Evolutionary conservation across 2,329 filamentous ascomycete species (phyloP).

Genomic region (Drechmeria coniospora): DNA sequence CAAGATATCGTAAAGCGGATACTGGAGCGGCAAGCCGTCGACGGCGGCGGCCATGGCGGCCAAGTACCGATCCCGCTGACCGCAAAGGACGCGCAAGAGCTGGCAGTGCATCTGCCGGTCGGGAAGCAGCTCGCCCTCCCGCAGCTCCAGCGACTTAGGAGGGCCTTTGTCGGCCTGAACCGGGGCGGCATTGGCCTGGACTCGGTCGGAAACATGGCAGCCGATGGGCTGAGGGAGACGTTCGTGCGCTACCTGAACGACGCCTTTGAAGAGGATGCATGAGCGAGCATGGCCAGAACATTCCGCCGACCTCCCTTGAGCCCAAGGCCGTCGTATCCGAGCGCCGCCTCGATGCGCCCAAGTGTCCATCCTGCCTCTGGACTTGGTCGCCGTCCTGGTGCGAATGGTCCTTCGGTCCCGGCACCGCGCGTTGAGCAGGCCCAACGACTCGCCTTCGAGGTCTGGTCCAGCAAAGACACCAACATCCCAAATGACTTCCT

Average conservation of each 20-base stretch:
- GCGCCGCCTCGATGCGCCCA: too few species aligned
- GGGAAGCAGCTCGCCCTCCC: slow-evolving; percentile 51
- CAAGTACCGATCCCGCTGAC: slow-evolving; percentile 34
- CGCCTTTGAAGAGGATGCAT: slow-evolving; percentile 41
- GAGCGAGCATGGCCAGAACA: background rate
- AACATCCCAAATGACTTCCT: too few species aligned
- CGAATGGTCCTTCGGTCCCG: too few species aligned
- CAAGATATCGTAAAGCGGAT: slow-evolving; percentile 61
- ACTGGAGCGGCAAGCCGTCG: slow-evolving; percentile 52
- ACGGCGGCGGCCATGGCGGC: slow-evolving; percentile 44
- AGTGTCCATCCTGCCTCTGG: too few species aligned
- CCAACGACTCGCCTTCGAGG: too few species aligned
- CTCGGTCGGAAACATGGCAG: slow-evolving; percentile 35
- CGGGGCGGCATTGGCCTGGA: slow-evolving; percentile 50
- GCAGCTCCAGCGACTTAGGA: slow-evolving; percentile 60
- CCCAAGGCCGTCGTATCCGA: too few species aligned
- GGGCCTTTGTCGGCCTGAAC: slow-evolving; percentile 66
- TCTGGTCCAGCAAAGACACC: too few species aligned
- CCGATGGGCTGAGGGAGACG: slow-evolving; percentile 40
- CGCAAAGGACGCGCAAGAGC: slow-evolving; percentile 24
- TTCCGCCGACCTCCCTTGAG: too few species aligned
- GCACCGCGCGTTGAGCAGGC: too few species aligned
- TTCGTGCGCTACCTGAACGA: slow-evolving; percentile 56
- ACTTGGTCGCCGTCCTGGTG: too few species aligned
- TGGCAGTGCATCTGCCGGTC: slow-evolving; percentile 47